phyloP scores from a whole-genome alignment of 2,329 filamentous ascomycete species.

The Chrysoporthe austroafricana region DNA sequence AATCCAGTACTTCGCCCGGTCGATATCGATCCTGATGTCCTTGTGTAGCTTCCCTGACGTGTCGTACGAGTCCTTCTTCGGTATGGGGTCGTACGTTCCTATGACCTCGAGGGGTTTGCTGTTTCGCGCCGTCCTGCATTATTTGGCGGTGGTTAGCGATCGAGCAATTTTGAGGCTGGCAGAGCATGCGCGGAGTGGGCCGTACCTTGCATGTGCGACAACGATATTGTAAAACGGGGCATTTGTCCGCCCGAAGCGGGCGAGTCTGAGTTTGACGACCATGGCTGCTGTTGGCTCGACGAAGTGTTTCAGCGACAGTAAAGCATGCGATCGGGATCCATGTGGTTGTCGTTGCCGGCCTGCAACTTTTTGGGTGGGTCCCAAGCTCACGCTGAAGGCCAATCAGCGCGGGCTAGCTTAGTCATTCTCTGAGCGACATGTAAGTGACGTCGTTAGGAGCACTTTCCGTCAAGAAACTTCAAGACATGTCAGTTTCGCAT shows the following conservation, averaged over 20 bases:
- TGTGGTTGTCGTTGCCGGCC: conserved; percentile 10
- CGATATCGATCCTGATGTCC: conserved; percentile 83
- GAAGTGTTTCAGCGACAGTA: conserved; percentile 8
- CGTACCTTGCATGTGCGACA: conserved; percentile 86
- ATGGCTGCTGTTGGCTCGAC: conserved; percentile 51
- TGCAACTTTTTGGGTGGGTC: conserved; percentile 24
- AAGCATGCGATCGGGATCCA: not conserved
- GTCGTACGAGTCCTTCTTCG: conserved; percentile 64
- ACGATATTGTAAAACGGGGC: conserved; percentile 98
- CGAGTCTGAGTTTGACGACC: conserved; percentile 92
- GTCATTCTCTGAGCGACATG: conserved; percentile 6
- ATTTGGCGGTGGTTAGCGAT: not conserved
- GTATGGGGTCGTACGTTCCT: conserved; percentile 73
- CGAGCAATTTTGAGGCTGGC: too few species aligned
- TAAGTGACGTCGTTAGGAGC: conserved; percentile 13
- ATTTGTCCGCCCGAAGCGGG: conserved; percentile 88
- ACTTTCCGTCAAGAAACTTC: conserved; percentile 11
- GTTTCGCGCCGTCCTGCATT: conserved; percentile 76
- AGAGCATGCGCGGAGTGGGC: conserved; percentile 10
- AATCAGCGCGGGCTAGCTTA: conserved; percentile 15
- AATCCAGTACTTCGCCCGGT: conserved; percentile 90
- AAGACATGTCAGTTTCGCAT: not conserved
- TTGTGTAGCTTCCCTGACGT: conserved; percentile 76
- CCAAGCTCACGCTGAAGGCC: conserved; percentile 18
- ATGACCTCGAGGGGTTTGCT: conserved; percentile 92